These are phyloP conservation scores for Pleurotus salmoneostramineus DNA, from an alignment of 768 basidiomycete species.

Conservation along the genomic window DNA sequence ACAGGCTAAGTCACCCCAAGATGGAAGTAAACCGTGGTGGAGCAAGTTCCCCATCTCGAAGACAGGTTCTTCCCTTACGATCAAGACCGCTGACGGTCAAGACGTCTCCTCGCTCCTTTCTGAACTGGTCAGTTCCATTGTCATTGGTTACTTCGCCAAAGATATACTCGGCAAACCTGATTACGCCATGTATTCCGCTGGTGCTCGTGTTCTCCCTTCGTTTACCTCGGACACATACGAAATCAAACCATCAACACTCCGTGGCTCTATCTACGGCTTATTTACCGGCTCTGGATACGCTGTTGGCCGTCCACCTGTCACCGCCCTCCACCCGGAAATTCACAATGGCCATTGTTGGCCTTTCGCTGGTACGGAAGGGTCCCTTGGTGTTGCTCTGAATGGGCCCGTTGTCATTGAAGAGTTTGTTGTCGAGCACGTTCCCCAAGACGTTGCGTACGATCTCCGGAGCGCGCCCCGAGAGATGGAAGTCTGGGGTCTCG, in stretches of 20 bases:
- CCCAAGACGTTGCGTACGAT: slow-evolving; percentile 78
- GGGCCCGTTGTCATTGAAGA: slow-evolving; percentile 70
- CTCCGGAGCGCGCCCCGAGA: slow-evolving; percentile 75
- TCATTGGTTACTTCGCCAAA: slow-evolving; percentile 60
- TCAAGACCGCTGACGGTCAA: slow-evolving; percentile 74
- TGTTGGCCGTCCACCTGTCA: slow-evolving; percentile 79
- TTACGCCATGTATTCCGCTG: slow-evolving; percentile 81
- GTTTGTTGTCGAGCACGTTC: slow-evolving; percentile 86
- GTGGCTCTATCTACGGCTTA: slow-evolving; percentile 45
- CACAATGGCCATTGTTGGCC: slow-evolving; percentile 93
- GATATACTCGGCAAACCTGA: slow-evolving; percentile 82
- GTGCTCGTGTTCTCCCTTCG: slow-evolving; percentile 75
- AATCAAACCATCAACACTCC: slow-evolving; percentile 48
- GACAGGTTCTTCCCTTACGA: slow-evolving; percentile 43
- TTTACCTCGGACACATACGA: slow-evolving; percentile 82
- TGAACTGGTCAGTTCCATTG: slow-evolving; percentile 72
- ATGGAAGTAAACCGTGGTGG: slow-evolving; percentile 63
- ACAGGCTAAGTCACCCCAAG: slow-evolving; percentile 39
- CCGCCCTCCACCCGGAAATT: slow-evolving; percentile 82
- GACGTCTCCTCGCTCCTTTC: slow-evolving; percentile 67
- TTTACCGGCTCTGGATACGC: slow-evolving; percentile 60
- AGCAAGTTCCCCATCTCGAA: slow-evolving; percentile 49
- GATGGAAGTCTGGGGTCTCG: slow-evolving; percentile 90
- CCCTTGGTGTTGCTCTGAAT: slow-evolving; percentile 78
- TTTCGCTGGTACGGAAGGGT: slow-evolving; percentile 73